Conservation (phyloP, 352 stramenopile species). For the Phytophthora pistaciae region DNA sequence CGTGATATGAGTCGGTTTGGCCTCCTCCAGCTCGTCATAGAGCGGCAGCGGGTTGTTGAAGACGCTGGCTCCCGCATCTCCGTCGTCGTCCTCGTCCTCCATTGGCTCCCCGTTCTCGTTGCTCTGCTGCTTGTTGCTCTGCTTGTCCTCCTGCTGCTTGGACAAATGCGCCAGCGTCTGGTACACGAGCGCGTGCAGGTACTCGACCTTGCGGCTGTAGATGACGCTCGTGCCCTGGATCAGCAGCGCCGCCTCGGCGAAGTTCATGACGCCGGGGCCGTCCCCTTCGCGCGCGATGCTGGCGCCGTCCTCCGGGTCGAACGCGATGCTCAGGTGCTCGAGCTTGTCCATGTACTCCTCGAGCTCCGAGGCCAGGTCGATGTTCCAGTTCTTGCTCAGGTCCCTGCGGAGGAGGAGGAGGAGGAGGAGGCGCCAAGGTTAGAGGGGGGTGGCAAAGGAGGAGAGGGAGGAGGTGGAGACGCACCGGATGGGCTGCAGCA, state of each 20-base stretch:
- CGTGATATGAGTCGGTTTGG: constrained; percentile 57
- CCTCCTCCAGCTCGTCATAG: constrained; percentile 72
- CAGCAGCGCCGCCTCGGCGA: constrained; percentile 93
- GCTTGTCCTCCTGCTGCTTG: constrained; percentile 59
- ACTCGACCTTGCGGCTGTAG: constrained; percentile 97
- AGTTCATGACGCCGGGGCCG: constrained; percentile 79
- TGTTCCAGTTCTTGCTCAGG: constrained; percentile 93
- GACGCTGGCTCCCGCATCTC: constrained; percentile 38
- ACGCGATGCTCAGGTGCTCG: constrained; percentile 73
- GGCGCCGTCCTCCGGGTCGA: constrained; percentile 55
- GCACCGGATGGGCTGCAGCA: constrained; percentile 89
- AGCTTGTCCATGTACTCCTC: constrained; percentile 93
- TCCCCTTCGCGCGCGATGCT: constrained; percentile 25
- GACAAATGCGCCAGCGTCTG: constrained; percentile 89
- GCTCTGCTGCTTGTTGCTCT: constrained; percentile 9
- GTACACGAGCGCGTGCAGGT: constrained; percentile 94
- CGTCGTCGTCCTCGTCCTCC: constrained; percentile 32
- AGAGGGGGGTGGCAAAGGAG: not conserved
- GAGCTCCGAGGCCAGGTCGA: constrained; percentile 90
- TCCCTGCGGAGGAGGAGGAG: constrained; percentile 57
- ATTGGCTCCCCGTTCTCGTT: constrained; percentile 23
- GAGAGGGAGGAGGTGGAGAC: constrained; percentile 11
- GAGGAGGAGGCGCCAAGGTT: not conserved
- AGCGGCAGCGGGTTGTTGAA: constrained; percentile 71
- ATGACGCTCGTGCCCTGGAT: constrained; percentile 95